Evolutionary conservation across 345 rosid genomes (phyloP).

Genomic region (Gossypium herbaceum): DNA sequence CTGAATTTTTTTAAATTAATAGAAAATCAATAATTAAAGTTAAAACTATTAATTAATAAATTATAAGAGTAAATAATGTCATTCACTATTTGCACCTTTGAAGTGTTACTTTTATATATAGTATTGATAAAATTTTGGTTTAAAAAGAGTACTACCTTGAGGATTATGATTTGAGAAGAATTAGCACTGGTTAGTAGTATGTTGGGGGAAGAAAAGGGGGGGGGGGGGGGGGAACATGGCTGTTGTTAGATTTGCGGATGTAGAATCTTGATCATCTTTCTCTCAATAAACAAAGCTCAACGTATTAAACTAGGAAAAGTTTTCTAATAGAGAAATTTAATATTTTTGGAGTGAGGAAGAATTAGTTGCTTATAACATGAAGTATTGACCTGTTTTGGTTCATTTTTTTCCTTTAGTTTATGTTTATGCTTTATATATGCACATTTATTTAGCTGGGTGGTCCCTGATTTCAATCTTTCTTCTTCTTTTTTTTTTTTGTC

Average conservation of each 20-base stretch:
- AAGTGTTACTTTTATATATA: background rate
- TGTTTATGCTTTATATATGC: background rate
- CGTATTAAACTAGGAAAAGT: background rate
- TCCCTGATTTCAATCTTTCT: conserved; percentile 1
- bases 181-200: background rate
- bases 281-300: background rate
- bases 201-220: no score
- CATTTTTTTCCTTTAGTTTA: conserved; percentile 10
- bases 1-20: no score
- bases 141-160: background rate
- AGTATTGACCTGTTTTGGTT: background rate
- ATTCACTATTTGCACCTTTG: background rate
- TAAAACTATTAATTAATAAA: no score
- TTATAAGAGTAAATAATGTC: background rate
- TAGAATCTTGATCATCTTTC: background rate
- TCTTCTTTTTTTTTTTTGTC: background rate
- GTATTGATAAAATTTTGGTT: background rate
- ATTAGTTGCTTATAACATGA: background rate
- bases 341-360: background rate
- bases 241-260: background rate
- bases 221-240: no score
- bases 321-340: background rate
- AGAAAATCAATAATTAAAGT: no score
- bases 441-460: background rate
- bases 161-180: background rate